Base-by-base conservation (phyloP, 139 green algal species). In the Picochlorum sp. region DNA sequence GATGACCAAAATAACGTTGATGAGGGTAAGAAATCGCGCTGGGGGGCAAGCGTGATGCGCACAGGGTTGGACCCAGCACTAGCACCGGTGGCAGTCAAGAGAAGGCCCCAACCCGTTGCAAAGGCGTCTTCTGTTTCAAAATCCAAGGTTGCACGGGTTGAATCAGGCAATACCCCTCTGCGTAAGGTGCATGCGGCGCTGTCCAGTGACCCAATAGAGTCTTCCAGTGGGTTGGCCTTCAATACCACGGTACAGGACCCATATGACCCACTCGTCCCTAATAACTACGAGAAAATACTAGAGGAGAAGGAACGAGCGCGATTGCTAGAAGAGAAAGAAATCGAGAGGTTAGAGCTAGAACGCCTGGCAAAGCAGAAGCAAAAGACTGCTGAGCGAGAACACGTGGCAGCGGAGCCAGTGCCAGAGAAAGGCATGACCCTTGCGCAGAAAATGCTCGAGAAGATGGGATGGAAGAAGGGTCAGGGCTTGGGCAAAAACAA, bases 381-480 rank as follows among this genome's bases (percentile, higher is more conserved):
- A 23, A 45, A 18, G 8, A 49, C 51, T 52, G 47, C 16, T 54
- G 15, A 23, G 14, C 20, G 11, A 60, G 54, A 41, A 16, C 24
- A 21, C 1, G 47, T 11, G 56, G 54, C n/a, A 51, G 69, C 49
- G 18, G 23, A 47, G 21, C 67, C 56, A 2, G 47, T 26, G n/a
- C 4, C 47, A 0, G 62, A 26, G 21, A 79, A 75, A 61, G 74
- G 64, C 24, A 79, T 79, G 69, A 50, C 56, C 8, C 61, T 69
- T 28, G 61, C 89, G 13, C 77, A 95, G 80, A 84, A 81, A 37
- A 85, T 98, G 81, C 87, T 98, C 78, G 72, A 89, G 71, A 96
- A 96, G 76, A 97, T 96, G 91, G 92, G 92, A 3, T 98, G 92
- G 92, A 84, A 84, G 26, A 87, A 92, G 62, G 91, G 91, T 47